Evolutionary conservation across 495 filamentous ascomycete species (phyloP), one percentile per base, ranked within the genome.

Genomic region (Xylaria scruposa): DNA sequence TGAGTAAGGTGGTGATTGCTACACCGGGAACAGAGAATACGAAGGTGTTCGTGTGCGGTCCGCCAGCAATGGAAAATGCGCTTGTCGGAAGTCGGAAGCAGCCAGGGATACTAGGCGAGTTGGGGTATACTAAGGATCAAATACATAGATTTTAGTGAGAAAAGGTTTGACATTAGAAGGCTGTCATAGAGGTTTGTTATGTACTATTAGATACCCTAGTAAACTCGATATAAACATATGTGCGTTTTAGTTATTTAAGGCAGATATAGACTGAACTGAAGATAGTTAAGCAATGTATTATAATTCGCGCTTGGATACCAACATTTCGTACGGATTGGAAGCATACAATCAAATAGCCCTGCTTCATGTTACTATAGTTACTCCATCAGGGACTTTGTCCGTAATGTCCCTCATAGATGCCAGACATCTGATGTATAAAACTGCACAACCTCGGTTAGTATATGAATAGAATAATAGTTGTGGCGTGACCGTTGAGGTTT

Each of bases 41-140:
- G 4, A 91, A 91, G 76, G 85, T 93, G 9, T 90, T 92, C 73
- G 83, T 93, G 5, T 92, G 90, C 72, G 91, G 90, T 1, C 89
- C 89, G 26, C 88, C 88, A 40, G 84, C 84, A 2, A 90, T 92
- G 89, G 88, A 91, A 78, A 79, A 80, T 51, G 81, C 88, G 4
- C 78, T 92, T 68, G 82, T 85, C 61, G 89, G 88, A 6, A 79
- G 72, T 31, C 73, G 78, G 69, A 72, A 64, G 26, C 73, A 78
- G 17, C 58, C 67, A 12, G 88, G 88, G 0, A 81, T 89, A 75
- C 62, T 90, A 77, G 72, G 74, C 2, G 73, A 87, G 73, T 72
- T 91, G 76, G 88, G 88, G 21, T 90, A 85, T 73, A 74, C 62
- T 15, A 87, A 86, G 73, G 84, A 84, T 63, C 87, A 90, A 74